Evolutionary conservation across 371 early-diverging fungal species (phyloP), one percentile per base, ranked within the genome.

Genomic region (Fennellomyces sp.): DNA sequence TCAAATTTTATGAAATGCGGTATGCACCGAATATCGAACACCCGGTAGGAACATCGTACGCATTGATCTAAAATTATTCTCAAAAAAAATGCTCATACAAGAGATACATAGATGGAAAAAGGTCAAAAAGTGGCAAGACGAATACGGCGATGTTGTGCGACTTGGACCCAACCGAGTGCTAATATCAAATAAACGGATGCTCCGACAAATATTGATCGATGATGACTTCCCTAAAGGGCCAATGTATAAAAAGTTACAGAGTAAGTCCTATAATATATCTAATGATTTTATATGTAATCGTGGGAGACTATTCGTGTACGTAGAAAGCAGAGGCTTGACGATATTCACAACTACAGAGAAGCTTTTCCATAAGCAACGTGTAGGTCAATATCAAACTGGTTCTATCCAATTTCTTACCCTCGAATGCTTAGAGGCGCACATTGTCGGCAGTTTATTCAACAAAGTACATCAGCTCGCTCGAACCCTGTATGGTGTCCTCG

Each of bases 381-480:
- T 67, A 66, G 48, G 60, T 23, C 2, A 36, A 0, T 3, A 12
- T 6, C 10, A 2, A 12, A 61, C 2, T 2, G 19, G 2, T 30
- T n/a, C 10, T 7, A 26, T 26, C 15, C 15, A 35, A 15, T n/a
- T 38, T 8, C 15, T 50, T 21, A 7, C 28, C 0, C n/a, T 26
- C 23, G 12, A 23, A 0, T 12, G 13, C 23, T 10, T 41, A 75
- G 75, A 65, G 75, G 66, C 73, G 72, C 27, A 55, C 74, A 6
- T 52, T 78, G 27, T 64, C 78, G 4, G 78, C 76, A 7, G 81
- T 78, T 0, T 80, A 78, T 42, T 71, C 76, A 1, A 49, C 70
- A 19, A 65, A 65, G 8, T 78, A 78, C 36, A 68, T 80, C 17
- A 63, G 55, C 7, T 68, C 77, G 2, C 60, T 80, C 5, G 78